These are phyloP conservation scores for Naganishia sp. DNA, from an alignment of 1,284 basidiomycete genomes.

Conservation along the genomic window DNA sequence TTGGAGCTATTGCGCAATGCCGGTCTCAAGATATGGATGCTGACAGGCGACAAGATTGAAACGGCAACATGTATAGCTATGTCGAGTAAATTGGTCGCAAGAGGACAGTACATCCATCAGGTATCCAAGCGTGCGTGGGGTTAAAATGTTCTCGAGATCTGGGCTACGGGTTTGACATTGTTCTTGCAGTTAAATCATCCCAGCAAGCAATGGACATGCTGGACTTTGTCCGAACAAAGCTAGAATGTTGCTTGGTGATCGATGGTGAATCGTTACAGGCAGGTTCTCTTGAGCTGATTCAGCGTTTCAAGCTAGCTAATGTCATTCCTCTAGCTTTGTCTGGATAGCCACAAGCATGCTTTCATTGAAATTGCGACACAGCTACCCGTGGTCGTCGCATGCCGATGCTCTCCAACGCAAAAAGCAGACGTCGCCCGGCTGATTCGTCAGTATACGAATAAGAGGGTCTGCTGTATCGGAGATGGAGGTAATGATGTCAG, in stretches of 20 bases:
- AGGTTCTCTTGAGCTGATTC: slow-evolving; percentile 5
- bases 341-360: slow-evolving; percentile 85
- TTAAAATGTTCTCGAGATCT: neutral
- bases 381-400: slow-evolving; percentile 92
- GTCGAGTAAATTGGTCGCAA: slow-evolving; percentile 90
- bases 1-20: slow-evolving; percentile 92
- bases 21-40: slow-evolving; percentile 99
- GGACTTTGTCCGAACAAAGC: slow-evolving; percentile 91
- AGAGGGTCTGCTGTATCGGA: slow-evolving; percentile 96
- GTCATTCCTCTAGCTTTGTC: slow-evolving; percentile 66
- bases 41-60: slow-evolving; percentile 99
- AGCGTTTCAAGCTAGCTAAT: neutral
- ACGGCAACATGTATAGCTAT: slow-evolving; percentile 98
- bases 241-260: slow-evolving; percentile 96
- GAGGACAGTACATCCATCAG: slow-evolving; percentile 97
- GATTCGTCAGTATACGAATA: slow-evolving; percentile 85
- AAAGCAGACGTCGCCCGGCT: slow-evolving; percentile 95
- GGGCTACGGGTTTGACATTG: neutral
- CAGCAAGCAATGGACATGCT: slow-evolving; percentile 83
- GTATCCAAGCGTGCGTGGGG: slow-evolving; percentile 77
- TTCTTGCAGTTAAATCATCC: slow-evolving; percentile 68
- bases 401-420: slow-evolving; percentile 96
- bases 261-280: slow-evolving; percentile 97
- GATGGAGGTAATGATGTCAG: slow-evolving; percentile 97
- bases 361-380: slow-evolving; percentile 96